A percentile compares a stretch with the other conserved stretches of the same genome.
These are phyloP conservation scores for Hyphodiscus sp. DNA, from an alignment of 2,329 filamentous ascomycete species.

Conservation along the genomic window DNA sequence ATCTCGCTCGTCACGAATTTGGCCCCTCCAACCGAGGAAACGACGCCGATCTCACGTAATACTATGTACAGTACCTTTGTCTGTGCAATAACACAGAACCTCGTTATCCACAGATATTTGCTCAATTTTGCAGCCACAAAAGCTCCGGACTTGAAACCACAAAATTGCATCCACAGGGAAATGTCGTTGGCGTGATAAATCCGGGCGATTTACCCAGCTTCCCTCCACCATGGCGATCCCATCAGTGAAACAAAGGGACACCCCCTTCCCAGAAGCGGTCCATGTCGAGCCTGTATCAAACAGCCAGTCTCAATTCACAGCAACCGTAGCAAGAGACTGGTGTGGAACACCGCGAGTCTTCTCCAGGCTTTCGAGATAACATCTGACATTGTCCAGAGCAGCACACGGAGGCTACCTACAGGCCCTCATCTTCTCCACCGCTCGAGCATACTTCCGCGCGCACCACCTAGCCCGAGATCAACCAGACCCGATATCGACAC, in stretches of 20 bases:
- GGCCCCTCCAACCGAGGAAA: too few relatives aligned
- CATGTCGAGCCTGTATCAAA: not conserved
- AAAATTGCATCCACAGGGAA: too few relatives aligned
- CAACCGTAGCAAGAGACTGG: not conserved
- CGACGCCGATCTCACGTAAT: too few relatives aligned
- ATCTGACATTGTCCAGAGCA: not conserved
- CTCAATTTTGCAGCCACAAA: too few relatives aligned
- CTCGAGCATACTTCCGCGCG: not conserved
- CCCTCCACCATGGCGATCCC: too few relatives aligned
- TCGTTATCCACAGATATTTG: too few relatives aligned
- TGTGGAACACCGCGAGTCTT: not conserved
- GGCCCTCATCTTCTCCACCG: not conserved
- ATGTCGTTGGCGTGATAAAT: too few relatives aligned
- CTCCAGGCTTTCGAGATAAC: not conserved
- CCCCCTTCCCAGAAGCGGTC: not conserved
- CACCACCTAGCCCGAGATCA: not conserved
- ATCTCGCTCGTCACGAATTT: too few relatives aligned
- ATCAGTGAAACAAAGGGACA: not conserved
- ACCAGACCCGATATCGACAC: not conserved
- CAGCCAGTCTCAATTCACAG: not conserved
- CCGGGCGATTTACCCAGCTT: too few relatives aligned
- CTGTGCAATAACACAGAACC: too few relatives aligned
- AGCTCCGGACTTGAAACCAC: too few relatives aligned
- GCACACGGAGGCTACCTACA: not conserved
- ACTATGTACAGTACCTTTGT: too few relatives aligned